phyloP scores from a whole-genome alignment of 1,284 basidiomycete species.

The Microstroma glucosiphilum region DNA sequence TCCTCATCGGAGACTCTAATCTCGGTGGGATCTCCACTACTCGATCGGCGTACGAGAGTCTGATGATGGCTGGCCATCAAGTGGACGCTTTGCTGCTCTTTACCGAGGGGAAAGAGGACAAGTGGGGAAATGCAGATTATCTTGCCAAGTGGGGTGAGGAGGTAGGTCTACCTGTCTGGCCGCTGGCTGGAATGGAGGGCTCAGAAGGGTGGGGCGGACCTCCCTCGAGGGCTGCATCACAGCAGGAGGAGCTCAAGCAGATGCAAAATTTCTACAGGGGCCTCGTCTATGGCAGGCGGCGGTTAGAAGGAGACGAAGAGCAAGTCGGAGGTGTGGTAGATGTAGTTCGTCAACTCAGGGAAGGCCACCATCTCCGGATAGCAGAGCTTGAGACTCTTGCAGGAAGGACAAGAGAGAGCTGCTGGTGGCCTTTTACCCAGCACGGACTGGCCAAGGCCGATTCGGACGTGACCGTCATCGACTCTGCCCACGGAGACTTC shows the following conservation, averaged over 20 bases:
- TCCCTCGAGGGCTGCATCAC: constrained; percentile 54
- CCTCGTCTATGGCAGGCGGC: constrained; percentile 41
- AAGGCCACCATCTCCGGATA: constrained; percentile 62
- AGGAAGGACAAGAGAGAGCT: constrained; percentile 64
- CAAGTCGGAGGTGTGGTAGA: constrained; percentile 54
- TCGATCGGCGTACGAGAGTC: constrained; percentile 83
- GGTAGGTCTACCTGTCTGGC: constrained; percentile 57
- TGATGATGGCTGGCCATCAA: constrained; percentile 80
- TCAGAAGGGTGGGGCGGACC: constrained; percentile 26
- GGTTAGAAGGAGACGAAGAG: constrained; percentile 4
- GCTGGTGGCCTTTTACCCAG: constrained; percentile 99
- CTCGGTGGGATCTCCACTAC: constrained; percentile 94
- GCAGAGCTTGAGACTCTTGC: constrained; percentile 71
- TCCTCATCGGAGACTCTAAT: constrained; percentile 79
- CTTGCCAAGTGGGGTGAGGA: constrained; percentile 63
- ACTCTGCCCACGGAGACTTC: constrained; percentile 19
- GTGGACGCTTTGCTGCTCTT: constrained; percentile 83
- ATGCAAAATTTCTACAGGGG: constrained; percentile 67
- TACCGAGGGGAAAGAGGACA: constrained; percentile 56
- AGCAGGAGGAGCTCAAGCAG: constrained; percentile 56
- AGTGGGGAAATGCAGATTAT: constrained; percentile 67
- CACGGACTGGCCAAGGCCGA: constrained; percentile 55
- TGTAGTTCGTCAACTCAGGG: constrained; percentile 62
- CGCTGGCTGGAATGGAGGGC: constrained; percentile 23
- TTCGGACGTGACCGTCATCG: constrained; percentile 33